Base-by-base conservation (phyloP, 345 rosid genomes). In the Dimocarpus longan region DNA sequence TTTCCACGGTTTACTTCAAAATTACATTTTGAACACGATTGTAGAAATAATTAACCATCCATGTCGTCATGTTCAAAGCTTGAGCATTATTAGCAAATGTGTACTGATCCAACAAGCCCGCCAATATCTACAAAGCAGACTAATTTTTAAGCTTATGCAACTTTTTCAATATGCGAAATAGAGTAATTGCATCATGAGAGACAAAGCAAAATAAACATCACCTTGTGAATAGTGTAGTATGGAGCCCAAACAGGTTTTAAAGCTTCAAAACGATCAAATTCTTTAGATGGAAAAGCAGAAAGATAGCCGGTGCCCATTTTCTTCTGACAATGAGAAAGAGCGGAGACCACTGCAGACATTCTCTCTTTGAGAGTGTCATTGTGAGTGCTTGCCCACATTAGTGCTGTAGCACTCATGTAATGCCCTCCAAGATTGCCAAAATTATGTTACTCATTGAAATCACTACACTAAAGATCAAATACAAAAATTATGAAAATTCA, bases 191-290 rank as follows among this genome's bases (percentile, higher is more conserved):
- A 73, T 32, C 62, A 4, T 21, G 21, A 6, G 26, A 63, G n/a
- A 42, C 66, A 48, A 12, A 57, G 21, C 22, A 44, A 3, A 46
- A 46, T 8, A 42, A 21, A 37, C 0, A 60, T 60, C 24, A 85
- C 91, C 88, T 88, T 90, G 74, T 90, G 90, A 46, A 90, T 90
- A 11, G 93, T 90, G 79, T 90, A 90, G 59, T 90, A 86, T 7
- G 91, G 91, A 81, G 91, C 93, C 91, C 90, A 90, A 15, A 88
- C 90, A 57, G 85, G 86, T 65, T 79, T 72, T 46, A 90, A 57
- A 60, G 81, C 85, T 75, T 90, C 90, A 19, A 90, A 81, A 18
- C 89, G 89, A 66, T 90, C 90, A 66, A 88, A 90, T 15, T 43
- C 75, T 80, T 86, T 88, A 2, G 82, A 66, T 6, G 90, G 93